Evolutionary conservation across 805 yeast genomes (phyloP).

Genomic region (Wickerhamomyces ciferrii): DNA sequence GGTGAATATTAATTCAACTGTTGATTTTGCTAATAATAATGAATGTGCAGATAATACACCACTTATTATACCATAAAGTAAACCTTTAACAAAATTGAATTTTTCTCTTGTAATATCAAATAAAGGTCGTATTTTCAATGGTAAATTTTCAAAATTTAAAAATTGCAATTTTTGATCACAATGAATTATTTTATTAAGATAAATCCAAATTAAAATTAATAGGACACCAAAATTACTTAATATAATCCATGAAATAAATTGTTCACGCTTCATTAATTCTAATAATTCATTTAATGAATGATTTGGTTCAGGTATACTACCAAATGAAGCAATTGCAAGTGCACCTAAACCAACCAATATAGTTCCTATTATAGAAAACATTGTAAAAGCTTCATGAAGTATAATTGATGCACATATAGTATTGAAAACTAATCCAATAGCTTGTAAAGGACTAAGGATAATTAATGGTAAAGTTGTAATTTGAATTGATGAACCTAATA

Average conservation of each 20-base stretch:
- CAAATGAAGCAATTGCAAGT: conserved; percentile 68
- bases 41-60: conserved; percentile 86
- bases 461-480: conserved; percentile 79
- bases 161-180: too few relatives aligned
- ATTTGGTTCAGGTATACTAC: conserved; percentile 51
- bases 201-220: conserved; percentile 24
- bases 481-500: conserved; percentile 79
- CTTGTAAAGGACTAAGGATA: conserved; percentile 76
- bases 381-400: conserved; percentile 63
- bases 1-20: conserved; percentile 61
- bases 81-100: conserved; percentile 42
- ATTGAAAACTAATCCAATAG: conserved; percentile 85
- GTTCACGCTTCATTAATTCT: conserved; percentile 32
- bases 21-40: conserved; percentile 76
- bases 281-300: conserved; percentile 43
- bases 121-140: background rate
- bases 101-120: conserved; percentile 5
- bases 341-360: conserved; percentile 69
- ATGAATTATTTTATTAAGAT: conserved; percentile 10
- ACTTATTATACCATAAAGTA: conserved; percentile 59
- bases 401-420: conserved; percentile 65
- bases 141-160: background rate
- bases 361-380: conserved; percentile 57
- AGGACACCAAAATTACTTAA: conserved; percentile 27
- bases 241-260: conserved; percentile 56